Evolutionary conservation across 768 basidiomycete genomes (phyloP), one percentile per base, ranked within the genome.

Genomic region (Brasilioporus rufonigricans): DNA sequence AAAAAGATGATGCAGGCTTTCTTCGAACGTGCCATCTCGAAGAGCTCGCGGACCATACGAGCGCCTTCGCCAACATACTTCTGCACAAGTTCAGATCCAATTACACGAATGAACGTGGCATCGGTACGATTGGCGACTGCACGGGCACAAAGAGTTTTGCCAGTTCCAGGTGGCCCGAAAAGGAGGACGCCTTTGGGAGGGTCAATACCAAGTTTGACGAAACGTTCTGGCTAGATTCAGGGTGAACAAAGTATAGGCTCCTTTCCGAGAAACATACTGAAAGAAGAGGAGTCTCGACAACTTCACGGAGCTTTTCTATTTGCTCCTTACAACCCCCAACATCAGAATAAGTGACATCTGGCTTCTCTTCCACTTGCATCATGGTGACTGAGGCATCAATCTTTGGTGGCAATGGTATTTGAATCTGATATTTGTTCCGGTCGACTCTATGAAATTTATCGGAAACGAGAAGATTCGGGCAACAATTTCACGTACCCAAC

Each of bases 1-100:
- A 99, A 98, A 76, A 99, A 99, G 67, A 99, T 98, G 68, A 99
- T 98, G 67, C 97, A 98, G 1, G 97, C 97, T 74, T 98, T 98
- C 78, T 98, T 98, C 61, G 87, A 87, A 58, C 97, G 83, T 29
- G 97, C 97, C 96, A 98, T 98, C 74, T 98, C 97, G 72, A 99
- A 99, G 54, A 98, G 77, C 68, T 98, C 97, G 45, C 97, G 87
- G 18, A 99, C 95, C 97, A 98, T 98, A 55, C 97, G 81, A 8
- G 97, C 97, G 56, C 97, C 97, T 73, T 99, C 97, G 44, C 97
- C 97, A 47, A 99, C 97, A 69, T 99, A 99, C 72, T 99, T 99
- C 74, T 99, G 97, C n/a, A 99, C 97, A 16, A 99, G 80, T 71
- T 99, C 97, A 13, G 96, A 98, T 14, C 97, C 97, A 67, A 98